Evolutionary conservation across 1,284 basidiomycete genomes (phyloP).

Genomic region (Porogramme epimiltina): DNA sequence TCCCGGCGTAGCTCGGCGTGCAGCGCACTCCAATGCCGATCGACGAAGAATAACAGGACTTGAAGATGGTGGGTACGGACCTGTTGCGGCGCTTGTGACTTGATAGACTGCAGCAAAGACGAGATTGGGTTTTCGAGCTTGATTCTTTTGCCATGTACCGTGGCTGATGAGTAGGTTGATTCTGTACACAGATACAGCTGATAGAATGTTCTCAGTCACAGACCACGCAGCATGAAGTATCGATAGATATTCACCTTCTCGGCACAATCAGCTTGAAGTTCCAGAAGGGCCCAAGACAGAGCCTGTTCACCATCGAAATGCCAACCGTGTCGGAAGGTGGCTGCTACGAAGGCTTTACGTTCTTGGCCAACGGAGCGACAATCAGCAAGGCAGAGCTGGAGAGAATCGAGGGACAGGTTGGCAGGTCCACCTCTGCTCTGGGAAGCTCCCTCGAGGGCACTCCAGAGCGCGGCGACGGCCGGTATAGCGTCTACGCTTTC

Average conservation of each 20-base stretch:
- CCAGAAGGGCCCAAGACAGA: conserved; percentile 78
- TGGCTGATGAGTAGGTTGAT: conserved; percentile 45
- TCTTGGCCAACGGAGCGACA: conserved; percentile 6
- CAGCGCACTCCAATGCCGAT: conserved; percentile 69
- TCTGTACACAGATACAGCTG: conserved; percentile 69
- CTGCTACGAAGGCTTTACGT: conserved; percentile 51
- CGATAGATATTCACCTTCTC: conserved; percentile 53
- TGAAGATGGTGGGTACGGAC: conserved; percentile 67
- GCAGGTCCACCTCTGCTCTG: conserved; percentile 65
- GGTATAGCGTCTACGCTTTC: conserved; percentile 22
- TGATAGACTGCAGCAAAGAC: conserved; percentile 56
- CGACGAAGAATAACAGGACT: conserved; percentile 82
- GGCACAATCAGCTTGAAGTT: conserved; percentile 83
- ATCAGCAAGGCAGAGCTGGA: conserved; percentile 53
- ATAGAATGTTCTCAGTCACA: neutral
- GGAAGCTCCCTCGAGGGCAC: conserved; percentile 59
- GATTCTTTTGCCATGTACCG: conserved; percentile 44
- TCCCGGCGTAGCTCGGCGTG: conserved; percentile 57
- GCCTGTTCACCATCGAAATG: conserved; percentile 74
- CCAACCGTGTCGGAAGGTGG: conserved; percentile 71
- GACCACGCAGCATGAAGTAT: neutral
- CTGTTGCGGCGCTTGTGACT: conserved; percentile 30
- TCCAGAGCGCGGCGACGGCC: conserved; percentile 55
- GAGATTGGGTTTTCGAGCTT: conserved; percentile 62
- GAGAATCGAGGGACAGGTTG: conserved; percentile 61